Evolutionary conservation across 192 early-diverging fungal genomes (phyloP).

Genomic region (Umbelopsis vinacea): DNA sequence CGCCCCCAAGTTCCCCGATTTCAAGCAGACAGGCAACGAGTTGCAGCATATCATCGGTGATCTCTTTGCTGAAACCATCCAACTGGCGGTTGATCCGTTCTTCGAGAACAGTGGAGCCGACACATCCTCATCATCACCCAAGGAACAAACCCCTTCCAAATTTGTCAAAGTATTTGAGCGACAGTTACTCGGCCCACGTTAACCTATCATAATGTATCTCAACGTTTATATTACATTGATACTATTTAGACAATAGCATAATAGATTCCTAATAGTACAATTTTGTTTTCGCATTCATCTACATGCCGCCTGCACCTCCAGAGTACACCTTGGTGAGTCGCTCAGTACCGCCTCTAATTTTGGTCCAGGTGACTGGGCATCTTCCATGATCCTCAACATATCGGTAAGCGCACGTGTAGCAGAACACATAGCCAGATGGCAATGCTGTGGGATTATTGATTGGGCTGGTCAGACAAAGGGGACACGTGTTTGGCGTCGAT

Average conservation of each 20-base stretch:
- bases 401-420: slow-evolving; percentile 87
- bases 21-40: slow-evolving; percentile 64
- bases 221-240: slow-evolving; percentile 12
- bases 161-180: slow-evolving; percentile 38
- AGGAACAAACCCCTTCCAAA: slow-evolving; percentile 2
- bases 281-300: not conserved
- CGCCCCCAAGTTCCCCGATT: slow-evolving; percentile 59
- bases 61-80: slow-evolving; percentile 58
- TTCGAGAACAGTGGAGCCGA: slow-evolving; percentile 9
- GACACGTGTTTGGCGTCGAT: slow-evolving; percentile 72
- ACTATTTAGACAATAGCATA: not conserved
- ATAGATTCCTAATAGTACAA: slow-evolving; percentile 14
- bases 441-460: slow-evolving; percentile 88
- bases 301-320: slow-evolving; percentile 24
- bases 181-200: slow-evolving; percentile 21
- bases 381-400: slow-evolving; percentile 70
- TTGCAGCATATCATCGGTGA: slow-evolving; percentile 60
- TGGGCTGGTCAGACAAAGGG: slow-evolving; percentile 65
- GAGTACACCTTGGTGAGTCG: slow-evolving; percentile 74
- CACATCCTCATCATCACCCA: not conserved
- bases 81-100: slow-evolving; percentile 41
- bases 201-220: not conserved
- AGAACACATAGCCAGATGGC: slow-evolving; percentile 90
- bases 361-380: slow-evolving; percentile 81
- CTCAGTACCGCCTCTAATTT: slow-evolving; percentile 44